Evolutionary conservation across 2,329 filamentous ascomycete species (phyloP).

Genomic region (Coniochaeta sp.): DNA sequence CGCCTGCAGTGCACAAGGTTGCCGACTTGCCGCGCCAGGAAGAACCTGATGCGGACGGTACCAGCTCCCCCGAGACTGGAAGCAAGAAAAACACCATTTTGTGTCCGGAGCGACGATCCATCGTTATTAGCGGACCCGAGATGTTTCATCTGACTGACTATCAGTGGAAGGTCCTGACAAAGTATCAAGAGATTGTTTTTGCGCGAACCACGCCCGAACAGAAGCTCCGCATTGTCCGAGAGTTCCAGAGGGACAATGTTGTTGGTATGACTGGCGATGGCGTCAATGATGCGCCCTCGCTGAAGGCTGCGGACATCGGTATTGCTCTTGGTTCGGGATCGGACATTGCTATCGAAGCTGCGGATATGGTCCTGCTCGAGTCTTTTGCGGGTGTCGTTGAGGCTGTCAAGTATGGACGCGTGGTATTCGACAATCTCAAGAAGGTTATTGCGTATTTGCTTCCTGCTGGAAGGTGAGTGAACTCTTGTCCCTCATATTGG

Average conservation of each 20-base stretch:
- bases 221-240: slow-evolving; percentile 93
- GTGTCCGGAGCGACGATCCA: slow-evolving; percentile 70
- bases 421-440: slow-evolving; percentile 74
- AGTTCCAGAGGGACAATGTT: slow-evolving; percentile 90
- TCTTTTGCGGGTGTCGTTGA: slow-evolving; percentile 65
- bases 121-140: slow-evolving; percentile 59
- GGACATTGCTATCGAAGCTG: slow-evolving; percentile 91
- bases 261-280: slow-evolving; percentile 99
- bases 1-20: no score
- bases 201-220: slow-evolving; percentile 97
- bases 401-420: slow-evolving; percentile 63
- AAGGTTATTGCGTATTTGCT: slow-evolving; percentile 71
- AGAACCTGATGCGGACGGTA: slow-evolving; percentile 35
- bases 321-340: slow-evolving; percentile 96
- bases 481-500: no score
- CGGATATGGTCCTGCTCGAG: slow-evolving; percentile 82
- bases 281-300: slow-evolving; percentile 91
- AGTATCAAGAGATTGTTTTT: slow-evolving; percentile 78
- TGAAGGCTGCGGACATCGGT: slow-evolving; percentile 96
- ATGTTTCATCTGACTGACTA: slow-evolving; percentile 56
- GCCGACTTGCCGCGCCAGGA: slow-evolving; percentile 20
- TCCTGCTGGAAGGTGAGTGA: slow-evolving; percentile 45
- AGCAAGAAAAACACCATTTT: slow-evolving; percentile 51
- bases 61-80: slow-evolving; percentile 27
- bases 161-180: slow-evolving; percentile 58